These are phyloP conservation scores for Leishmania gerbilli DNA, from an alignment of 208 protist species.

Conservation along the genomic window DNA sequence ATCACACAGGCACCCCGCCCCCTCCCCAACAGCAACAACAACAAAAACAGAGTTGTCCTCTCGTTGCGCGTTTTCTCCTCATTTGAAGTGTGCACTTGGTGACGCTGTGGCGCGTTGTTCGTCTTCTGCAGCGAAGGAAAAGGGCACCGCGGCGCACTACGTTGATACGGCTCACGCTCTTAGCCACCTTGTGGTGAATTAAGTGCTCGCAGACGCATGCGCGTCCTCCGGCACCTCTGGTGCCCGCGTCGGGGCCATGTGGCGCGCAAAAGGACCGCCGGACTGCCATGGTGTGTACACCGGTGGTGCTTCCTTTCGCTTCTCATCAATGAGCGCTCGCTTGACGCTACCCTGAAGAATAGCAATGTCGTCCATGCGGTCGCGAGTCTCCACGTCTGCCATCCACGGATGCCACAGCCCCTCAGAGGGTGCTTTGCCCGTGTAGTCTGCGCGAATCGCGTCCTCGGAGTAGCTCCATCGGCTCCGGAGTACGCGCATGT, in stretches of 20 bases:
- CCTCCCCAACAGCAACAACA: too few species aligned
- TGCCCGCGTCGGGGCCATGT: constrained; percentile 23
- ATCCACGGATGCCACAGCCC: constrained; percentile 81
- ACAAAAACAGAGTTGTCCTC: too few species aligned
- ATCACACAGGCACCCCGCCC: too few species aligned
- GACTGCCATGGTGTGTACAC: constrained; percentile 84
- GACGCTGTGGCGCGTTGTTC: neutral
- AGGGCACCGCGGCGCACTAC: neutral
- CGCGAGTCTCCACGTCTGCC: constrained; percentile 59
- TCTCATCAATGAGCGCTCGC: constrained; percentile 64
- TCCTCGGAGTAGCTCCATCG: constrained; percentile 85
- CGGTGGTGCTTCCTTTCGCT: constrained; percentile 49
- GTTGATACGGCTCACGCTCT: neutral
- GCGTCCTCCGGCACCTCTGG: neutral
- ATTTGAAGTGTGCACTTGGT: neutral
- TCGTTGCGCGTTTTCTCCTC: neutral
- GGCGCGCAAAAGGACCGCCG: constrained; percentile 71
- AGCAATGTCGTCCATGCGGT: constrained; percentile 80
- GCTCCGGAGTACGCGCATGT: constrained; percentile 61
- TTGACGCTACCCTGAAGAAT: constrained; percentile 77
- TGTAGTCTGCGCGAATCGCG: constrained; percentile 40
- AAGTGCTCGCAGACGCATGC: neutral
- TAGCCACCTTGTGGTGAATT: neutral
- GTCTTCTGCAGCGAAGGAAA: neutral
- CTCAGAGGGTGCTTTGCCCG: constrained; percentile 27